Evolutionary conservation across 495 filamentous ascomycete genomes (phyloP).

Genomic region (Neurospora sp.): DNA sequence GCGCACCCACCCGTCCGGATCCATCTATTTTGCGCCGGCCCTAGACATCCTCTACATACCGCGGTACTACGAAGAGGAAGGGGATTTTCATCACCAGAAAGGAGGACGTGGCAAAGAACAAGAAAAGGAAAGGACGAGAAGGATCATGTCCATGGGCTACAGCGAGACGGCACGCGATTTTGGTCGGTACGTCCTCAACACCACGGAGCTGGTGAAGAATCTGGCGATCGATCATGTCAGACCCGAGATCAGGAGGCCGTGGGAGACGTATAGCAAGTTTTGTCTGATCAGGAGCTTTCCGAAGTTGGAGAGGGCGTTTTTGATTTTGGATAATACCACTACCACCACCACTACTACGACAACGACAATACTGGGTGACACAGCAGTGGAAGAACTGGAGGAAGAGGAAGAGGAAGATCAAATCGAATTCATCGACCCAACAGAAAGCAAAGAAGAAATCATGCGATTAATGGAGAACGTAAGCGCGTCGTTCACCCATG

Average conservation of each 20-base stretch:
- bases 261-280: conserved; percentile 45
- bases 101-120: no score
- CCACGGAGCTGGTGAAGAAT: conserved; percentile 17
- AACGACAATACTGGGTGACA: background rate
- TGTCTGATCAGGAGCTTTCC: conserved; percentile 34
- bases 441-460: conserved; percentile 18
- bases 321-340: conserved; percentile 20
- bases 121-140: background rate
- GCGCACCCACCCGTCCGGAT: conserved; percentile 15
- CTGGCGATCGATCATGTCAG: conserved; percentile 41
- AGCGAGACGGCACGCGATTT: conserved; percentile 35
- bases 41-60: conserved; percentile 41
- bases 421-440: conserved; percentile 29
- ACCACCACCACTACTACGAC: background rate
- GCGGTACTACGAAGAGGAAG: conserved; percentile 18
- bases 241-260: conserved; percentile 35
- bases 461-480: conserved; percentile 30
- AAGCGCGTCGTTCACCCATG: conserved; percentile 30
- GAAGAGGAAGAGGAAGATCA: conserved; percentile 3
- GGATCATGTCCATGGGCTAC: conserved; percentile 30
- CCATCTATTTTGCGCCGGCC: conserved; percentile 34
- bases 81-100: background rate
- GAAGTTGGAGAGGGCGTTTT: conserved; percentile 26
- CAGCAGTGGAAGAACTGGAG: conserved; percentile 2
- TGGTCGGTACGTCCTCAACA: conserved; percentile 15